Base-by-base conservation (phyloP, 2,329 filamentous ascomycete genomes). In the Aaosphaeria pasadenensis region DNA sequence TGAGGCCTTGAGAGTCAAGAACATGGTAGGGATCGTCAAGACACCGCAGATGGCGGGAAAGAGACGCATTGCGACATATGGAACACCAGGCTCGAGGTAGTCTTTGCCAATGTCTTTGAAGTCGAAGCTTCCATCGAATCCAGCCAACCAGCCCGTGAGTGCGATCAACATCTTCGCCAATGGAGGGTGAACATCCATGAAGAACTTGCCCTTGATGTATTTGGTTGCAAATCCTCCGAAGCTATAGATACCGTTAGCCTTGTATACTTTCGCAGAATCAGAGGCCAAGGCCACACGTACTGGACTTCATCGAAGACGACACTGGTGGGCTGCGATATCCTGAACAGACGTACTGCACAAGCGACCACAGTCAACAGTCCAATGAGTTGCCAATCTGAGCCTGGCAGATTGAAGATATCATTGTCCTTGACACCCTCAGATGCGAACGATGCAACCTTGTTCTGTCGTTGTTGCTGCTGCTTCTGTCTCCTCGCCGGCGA, bases 81-180 rank as follows among this genome's bases (percentile, higher is more conserved):
- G 94, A 46, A 99, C 94, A 45, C 85, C 84, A 4, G 94, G 91
- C 74, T 96, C 94, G 54, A 97, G 71, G 69, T 99, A 99, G 72
- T 99, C 94, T 77, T 97, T 96, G 72, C 94, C 94, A 73, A 99
- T 99, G 60, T 99, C 91, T 78, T 97, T 99, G 79, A 99, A 99
- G 72, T 97, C 94, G 70, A 99, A 99, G 54, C 90, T 81, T 56
- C 94, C 94, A 67, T 96, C 83, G 71, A 97, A 99, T 46, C 94
- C 94, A 62, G 91, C 94, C 55, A 96, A 74, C 86, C 88, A 99
- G 60, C 92, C 94, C 55, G 91, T 91, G 51, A 99, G 83, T 45
- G 94, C 95, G 64, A 99, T 92, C 59, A 99, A 85, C 69, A 99
- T 84, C 78, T 99, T 99, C 57, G 94, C 94, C 51, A 99, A 81